Evolutionary conservation across 768 basidiomycete genomes (phyloP).

Genomic region (Calocybe gangraenosa): DNA sequence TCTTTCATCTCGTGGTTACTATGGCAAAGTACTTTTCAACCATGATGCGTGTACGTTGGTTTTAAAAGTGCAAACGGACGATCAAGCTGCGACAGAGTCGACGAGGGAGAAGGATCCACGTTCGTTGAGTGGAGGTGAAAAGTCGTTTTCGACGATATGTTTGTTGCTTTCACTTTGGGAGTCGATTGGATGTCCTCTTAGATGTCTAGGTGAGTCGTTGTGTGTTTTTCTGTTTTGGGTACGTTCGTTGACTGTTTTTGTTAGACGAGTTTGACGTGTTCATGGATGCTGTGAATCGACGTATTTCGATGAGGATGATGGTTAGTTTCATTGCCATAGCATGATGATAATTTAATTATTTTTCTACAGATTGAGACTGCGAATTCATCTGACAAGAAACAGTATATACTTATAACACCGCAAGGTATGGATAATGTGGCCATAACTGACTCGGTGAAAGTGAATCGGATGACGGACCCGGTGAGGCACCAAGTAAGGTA

Average conservation of each 20-base stretch:
- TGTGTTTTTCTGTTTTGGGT: not conserved
- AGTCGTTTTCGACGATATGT: slow-evolving; percentile 95
- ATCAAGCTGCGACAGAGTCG: slow-evolving; percentile 52
- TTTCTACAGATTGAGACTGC: slow-evolving; percentile 77
- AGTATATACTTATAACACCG: slow-evolving; percentile 96
- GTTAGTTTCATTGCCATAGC: slow-evolving; percentile 33
- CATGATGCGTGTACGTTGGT: slow-evolving; percentile 61
- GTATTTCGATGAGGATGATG: slow-evolving; percentile 95
- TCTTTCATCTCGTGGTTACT: slow-evolving; percentile 83
- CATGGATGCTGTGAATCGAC: slow-evolving; percentile 92
- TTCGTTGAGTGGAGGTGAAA: slow-evolving; percentile 90
- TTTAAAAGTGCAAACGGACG: slow-evolving; percentile 83
- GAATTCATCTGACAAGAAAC: slow-evolving; percentile 80
- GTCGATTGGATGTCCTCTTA: slow-evolving; percentile 87
- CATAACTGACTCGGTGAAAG: slow-evolving; percentile 64
- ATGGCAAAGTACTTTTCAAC: slow-evolving; percentile 85
- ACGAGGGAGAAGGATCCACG: slow-evolving; percentile 77
- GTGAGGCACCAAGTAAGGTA: slow-evolving; percentile 37
- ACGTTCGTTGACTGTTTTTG: not conserved
- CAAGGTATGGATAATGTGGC: slow-evolving; percentile 86
- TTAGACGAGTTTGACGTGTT: slow-evolving; percentile 97
- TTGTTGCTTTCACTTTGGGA: slow-evolving; percentile 95
- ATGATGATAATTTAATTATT: not conserved
- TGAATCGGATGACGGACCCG: slow-evolving; percentile 76
- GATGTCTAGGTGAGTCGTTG: slow-evolving; percentile 70